These are phyloP conservation scores for Pseudoperonospora humuli DNA, from an alignment of 352 stramenopile species.

Conservation along the genomic window DNA sequence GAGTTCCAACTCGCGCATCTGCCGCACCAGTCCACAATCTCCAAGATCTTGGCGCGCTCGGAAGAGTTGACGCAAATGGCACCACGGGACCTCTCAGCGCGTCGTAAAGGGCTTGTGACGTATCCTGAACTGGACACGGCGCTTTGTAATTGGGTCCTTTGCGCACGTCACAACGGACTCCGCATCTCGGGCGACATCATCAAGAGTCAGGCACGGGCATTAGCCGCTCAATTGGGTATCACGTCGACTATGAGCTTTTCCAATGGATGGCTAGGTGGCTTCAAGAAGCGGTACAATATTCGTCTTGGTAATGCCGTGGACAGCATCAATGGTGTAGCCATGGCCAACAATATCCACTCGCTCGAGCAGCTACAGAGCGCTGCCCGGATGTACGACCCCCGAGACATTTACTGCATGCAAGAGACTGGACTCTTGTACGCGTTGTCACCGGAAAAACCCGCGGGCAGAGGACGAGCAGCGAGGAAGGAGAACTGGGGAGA, in stretches of 20 bases:
- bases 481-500: slow-evolving; percentile 18
- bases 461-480: slow-evolving; percentile 17
- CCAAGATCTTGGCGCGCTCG: slow-evolving; percentile 44
- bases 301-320: slow-evolving; percentile 30
- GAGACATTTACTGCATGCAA: slow-evolving; percentile 51
- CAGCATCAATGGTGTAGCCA: slow-evolving; percentile 4
- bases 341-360: slow-evolving; percentile 9
- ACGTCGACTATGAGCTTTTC: slow-evolving; percentile 45
- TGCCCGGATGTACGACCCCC: slow-evolving; percentile 31
- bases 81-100: slow-evolving; percentile 30
- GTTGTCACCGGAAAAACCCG: slow-evolving; percentile 40
- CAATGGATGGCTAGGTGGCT: slow-evolving; percentile 55
- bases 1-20: slow-evolving; percentile 50
- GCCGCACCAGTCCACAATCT: slow-evolving; percentile 57
- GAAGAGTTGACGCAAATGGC: slow-evolving; percentile 43
- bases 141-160: slow-evolving; percentile 56
- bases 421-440: slow-evolving; percentile 46
- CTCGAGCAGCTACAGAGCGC: slow-evolving; percentile 32
- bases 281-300: slow-evolving; percentile 62
- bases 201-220: slow-evolving; percentile 40
- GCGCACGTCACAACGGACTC: slow-evolving; percentile 32
- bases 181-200: slow-evolving; percentile 58
- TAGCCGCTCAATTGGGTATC: slow-evolving; percentile 36
- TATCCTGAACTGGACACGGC: slow-evolving; percentile 52
- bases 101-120: slow-evolving; percentile 36